phyloP scores from a whole-genome alignment of 1,139 yeast genomes.

The Scheffersomyces quercinus region DNA sequence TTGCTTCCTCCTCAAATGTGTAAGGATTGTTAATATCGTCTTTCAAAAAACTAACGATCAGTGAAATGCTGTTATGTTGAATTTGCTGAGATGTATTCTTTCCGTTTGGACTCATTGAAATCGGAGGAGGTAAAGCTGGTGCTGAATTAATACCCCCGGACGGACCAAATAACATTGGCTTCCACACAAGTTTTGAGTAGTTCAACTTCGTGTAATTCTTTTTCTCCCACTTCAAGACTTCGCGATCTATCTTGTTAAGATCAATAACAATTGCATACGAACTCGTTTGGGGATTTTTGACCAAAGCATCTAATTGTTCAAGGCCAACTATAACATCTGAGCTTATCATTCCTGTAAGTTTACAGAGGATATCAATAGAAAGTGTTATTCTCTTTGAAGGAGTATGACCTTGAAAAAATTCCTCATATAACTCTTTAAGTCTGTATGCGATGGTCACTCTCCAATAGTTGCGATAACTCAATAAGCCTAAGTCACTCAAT shows the following conservation, averaged over 20 bases:
- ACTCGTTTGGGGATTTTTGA: constrained; percentile 42
- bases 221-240: constrained; percentile 53
- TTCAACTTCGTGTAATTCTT: constrained; percentile 57
- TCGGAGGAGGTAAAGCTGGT: constrained; percentile 36
- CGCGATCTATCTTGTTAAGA: constrained; percentile 38
- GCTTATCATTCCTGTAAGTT: constrained; percentile 79
- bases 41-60: constrained; percentile 55
- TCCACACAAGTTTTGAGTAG: constrained; percentile 65
- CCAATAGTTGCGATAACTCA: constrained; percentile 91
- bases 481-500: constrained; percentile 77
- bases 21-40: constrained; percentile 67
- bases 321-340: constrained; percentile 87
- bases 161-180: constrained; percentile 79
- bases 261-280: constrained; percentile 60
- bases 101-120: constrained; percentile 8
- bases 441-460: constrained; percentile 58
- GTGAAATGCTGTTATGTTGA: constrained; percentile 51
- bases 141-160: constrained; percentile 76
- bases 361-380: constrained; percentile 62
- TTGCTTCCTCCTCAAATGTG: constrained; percentile 54
- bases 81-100: constrained; percentile 4
- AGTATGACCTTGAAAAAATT: constrained; percentile 10
- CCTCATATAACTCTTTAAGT: constrained; percentile 30
- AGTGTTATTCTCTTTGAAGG: constrained; percentile 18
- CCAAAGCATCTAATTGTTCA: constrained; percentile 69